Conservation (phyloP, 345 rosid species). For the Bruguiera sexangula region DNA sequence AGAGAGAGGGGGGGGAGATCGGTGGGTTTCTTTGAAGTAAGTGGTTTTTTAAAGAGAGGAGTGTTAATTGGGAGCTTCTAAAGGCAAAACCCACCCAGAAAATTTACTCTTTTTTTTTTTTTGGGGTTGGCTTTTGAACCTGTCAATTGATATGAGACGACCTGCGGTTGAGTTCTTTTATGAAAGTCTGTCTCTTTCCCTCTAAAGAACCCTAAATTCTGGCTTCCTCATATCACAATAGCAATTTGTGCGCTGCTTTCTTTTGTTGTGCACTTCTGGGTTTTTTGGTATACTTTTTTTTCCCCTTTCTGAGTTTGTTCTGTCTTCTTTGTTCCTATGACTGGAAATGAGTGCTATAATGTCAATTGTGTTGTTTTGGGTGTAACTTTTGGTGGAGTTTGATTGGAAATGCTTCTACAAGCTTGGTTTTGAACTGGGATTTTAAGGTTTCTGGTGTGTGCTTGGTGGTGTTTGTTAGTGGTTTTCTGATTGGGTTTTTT, state of each 20-base stretch:
- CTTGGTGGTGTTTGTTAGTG: background rate
- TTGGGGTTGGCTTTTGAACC: background rate
- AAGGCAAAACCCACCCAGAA: background rate
- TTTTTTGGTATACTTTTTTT: conserved; percentile 15
- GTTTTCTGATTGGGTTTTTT: conserved; percentile 22
- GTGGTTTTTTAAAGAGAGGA: background rate
- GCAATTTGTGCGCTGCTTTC: conserved; percentile 19
- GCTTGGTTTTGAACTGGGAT: background rate
- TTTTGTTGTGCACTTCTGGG: conserved; percentile 1
- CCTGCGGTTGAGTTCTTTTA: conserved; percentile 13
- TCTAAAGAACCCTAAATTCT: conserved; percentile 38
- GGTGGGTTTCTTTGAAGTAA: background rate
- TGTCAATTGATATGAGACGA: conserved; percentile 9
- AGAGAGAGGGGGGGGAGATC: background rate
- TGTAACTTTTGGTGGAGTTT: conserved; percentile 18
- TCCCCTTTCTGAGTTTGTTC: background rate
- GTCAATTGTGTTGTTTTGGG: conserved; percentile 8
- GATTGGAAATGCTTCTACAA: conserved; percentile 8
- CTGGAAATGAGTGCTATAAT: conserved; percentile 21
- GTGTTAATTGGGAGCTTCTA: conserved; percentile 8
- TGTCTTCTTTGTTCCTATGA: background rate
- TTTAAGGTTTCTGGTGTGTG: background rate
- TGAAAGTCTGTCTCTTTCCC: conserved; percentile 1
- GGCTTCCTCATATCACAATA: conserved; percentile 37
- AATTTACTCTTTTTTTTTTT: background rate